These are phyloP conservation scores for Elongisporangium prolatum DNA, from an alignment of 352 stramenopile genomes.

Conservation along the genomic window DNA sequence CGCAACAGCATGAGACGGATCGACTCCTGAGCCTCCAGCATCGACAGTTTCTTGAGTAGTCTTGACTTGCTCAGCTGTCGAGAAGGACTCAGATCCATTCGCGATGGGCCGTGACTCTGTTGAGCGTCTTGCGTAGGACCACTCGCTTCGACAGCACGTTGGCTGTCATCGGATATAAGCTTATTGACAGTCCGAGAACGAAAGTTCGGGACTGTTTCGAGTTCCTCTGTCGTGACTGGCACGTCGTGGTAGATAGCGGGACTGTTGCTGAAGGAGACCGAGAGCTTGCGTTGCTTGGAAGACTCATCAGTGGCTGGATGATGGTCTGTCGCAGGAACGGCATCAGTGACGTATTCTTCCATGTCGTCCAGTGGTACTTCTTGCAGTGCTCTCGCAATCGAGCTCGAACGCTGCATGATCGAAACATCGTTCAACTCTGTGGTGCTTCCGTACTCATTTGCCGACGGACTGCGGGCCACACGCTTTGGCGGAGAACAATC, in stretches of 20 bases:
- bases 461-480: constrained; percentile 6
- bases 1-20: constrained; percentile 19
- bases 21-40: constrained; percentile 35
- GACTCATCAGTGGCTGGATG: neutral
- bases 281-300: neutral
- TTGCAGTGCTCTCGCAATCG: constrained; percentile 20
- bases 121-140: neutral
- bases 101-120: neutral
- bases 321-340: neutral
- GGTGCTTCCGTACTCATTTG: neutral
- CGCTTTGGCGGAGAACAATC: neutral
- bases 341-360: neutral
- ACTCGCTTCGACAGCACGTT: neutral
- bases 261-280: neutral
- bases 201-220: neutral
- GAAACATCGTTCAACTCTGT: constrained; percentile 1
- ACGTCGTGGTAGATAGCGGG: neutral
- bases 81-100: neutral
- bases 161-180: neutral
- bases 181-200: neutral
- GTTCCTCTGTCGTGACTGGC: neutral
- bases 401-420: constrained; percentile 8
- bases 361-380: constrained; percentile 10
- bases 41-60: constrained; percentile 16
- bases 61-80: neutral